Percentiles rank a stretch among this genome's conserved stretches.
Evolutionary conservation across 2,329 filamentous ascomycete genomes (phyloP).

Genomic region (Claviceps pusilla): DNA sequence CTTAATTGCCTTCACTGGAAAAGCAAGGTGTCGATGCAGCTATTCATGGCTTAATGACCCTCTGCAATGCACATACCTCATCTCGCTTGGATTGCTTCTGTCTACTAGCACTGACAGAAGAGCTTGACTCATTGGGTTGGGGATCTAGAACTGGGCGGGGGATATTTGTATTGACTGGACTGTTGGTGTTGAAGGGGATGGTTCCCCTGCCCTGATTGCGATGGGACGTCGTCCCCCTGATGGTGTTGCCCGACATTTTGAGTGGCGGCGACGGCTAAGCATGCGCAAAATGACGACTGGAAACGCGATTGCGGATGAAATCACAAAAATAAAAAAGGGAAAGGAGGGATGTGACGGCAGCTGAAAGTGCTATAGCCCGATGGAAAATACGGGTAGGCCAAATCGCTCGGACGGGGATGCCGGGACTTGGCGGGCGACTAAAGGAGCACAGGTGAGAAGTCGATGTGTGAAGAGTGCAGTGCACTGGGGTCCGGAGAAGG

Average conservation of each 20-base stretch:
- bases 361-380: neutral
- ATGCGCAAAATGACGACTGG: neutral
- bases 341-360: neutral
- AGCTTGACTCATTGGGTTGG: slow-evolving; percentile 42
- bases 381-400: neutral
- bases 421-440: neutral
- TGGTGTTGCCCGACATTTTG: slow-evolving; percentile 44
- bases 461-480: neutral
- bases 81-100: slow-evolving; percentile 95
- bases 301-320: neutral
- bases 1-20: neutral
- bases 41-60: neutral
- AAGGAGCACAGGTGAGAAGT: neutral
- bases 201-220: slow-evolving; percentile 42
- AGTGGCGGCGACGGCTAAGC: neutral
- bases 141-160: slow-evolving; percentile 56
- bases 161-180: slow-evolving; percentile 48
- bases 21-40: neutral
- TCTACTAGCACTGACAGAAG: slow-evolving; percentile 79
- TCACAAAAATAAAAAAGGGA: neutral
- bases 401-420: neutral
- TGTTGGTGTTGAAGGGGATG: slow-evolving; percentile 44
- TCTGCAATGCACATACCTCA: slow-evolving; percentile 55
- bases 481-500: slow-evolving; percentile 3
- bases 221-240: slow-evolving; percentile 51